Conservation (phyloP, 768 basidiomycete genomes). For the Collybia nuda region DNA sequence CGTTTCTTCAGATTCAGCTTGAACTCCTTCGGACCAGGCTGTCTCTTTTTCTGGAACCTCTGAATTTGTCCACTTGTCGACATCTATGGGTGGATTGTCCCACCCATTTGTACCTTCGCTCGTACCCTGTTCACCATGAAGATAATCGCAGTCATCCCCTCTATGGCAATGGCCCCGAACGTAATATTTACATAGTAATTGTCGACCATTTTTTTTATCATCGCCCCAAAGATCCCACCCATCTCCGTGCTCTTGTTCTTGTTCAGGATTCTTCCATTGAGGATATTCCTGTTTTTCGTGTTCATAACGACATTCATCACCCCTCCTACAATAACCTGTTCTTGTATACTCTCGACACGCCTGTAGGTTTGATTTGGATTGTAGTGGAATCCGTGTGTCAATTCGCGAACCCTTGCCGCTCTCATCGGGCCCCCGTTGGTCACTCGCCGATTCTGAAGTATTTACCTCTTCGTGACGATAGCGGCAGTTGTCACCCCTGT, state of each 20-base stretch:
- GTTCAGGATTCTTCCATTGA: not conserved
- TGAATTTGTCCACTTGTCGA: too few relatives aligned
- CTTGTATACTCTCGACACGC: slow-evolving; percentile 21
- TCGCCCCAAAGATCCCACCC: slow-evolving; percentile 8
- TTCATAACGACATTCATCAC: slow-evolving; percentile 8
- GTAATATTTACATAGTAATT: slow-evolving; percentile 2
- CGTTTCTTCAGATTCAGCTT: too few relatives aligned
- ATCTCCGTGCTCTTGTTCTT: slow-evolving; percentile 7
- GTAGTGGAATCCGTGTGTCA: not conserved
- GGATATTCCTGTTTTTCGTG: slow-evolving; percentile 4
- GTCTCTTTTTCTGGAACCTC: too few relatives aligned
- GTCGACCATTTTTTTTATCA: too few relatives aligned
- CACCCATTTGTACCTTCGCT: too few relatives aligned
- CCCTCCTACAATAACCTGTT: slow-evolving; percentile 10
- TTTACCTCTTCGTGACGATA: slow-evolving; percentile 6
- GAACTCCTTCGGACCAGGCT: too few relatives aligned
- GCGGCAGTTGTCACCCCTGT: slow-evolving; percentile 9
- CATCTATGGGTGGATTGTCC: too few relatives aligned
- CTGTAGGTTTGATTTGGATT: not conserved
- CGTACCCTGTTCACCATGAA: slow-evolving; percentile 1
- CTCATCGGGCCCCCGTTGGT: not conserved
- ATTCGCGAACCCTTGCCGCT: not conserved
- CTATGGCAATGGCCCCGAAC: slow-evolving; percentile 3
- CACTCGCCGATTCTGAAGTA: not conserved
- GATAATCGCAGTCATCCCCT: slow-evolving; percentile 1